These are phyloP conservation scores for Exsudoporus frostii DNA, from an alignment of 768 basidiomycete species.

Conservation along the genomic window DNA sequence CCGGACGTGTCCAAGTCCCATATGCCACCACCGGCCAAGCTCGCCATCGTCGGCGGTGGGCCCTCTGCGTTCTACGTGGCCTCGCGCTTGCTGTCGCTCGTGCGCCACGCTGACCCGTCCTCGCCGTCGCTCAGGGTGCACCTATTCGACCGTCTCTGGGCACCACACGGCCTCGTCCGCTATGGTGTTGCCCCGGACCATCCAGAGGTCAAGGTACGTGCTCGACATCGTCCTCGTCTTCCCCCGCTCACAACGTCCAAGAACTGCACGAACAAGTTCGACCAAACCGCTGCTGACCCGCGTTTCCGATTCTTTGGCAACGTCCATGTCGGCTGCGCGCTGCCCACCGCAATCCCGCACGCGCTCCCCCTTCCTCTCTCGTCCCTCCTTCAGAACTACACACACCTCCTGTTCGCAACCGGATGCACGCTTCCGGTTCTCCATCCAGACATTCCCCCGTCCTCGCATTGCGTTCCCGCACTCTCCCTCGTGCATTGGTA, in stretches of 20 bases:
- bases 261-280: conserved; percentile 98
- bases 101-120: conserved; percentile 38
- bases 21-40: conserved; percentile 45
- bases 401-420: conserved; percentile 81
- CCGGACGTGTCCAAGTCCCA: background rate
- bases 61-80: conserved; percentile 97
- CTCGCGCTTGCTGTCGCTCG: conserved; percentile 69
- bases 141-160: conserved; percentile 89
- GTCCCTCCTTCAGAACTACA: conserved; percentile 68
- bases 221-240: background rate
- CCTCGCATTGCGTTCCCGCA: conserved; percentile 60
- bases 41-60: conserved; percentile 91
- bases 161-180: conserved; percentile 90
- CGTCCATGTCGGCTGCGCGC: conserved; percentile 52
- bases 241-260: conserved; percentile 31
- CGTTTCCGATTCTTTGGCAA: conserved; percentile 92
- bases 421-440: conserved; percentile 71
- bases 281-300: conserved; percentile 70
- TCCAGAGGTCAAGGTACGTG: conserved; percentile 86
- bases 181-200: conserved; percentile 99
- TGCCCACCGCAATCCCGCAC: conserved; percentile 45
- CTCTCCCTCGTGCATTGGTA: conserved; percentile 94
- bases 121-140: conserved; percentile 58
- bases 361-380: conserved; percentile 56
- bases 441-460: conserved; percentile 51